A percentile compares a stretch with the other conserved stretches of the same genome.
Evolutionary conservation across 352 stramenopile species (phyloP).

Genomic region (Aphanomyces astaci): DNA sequence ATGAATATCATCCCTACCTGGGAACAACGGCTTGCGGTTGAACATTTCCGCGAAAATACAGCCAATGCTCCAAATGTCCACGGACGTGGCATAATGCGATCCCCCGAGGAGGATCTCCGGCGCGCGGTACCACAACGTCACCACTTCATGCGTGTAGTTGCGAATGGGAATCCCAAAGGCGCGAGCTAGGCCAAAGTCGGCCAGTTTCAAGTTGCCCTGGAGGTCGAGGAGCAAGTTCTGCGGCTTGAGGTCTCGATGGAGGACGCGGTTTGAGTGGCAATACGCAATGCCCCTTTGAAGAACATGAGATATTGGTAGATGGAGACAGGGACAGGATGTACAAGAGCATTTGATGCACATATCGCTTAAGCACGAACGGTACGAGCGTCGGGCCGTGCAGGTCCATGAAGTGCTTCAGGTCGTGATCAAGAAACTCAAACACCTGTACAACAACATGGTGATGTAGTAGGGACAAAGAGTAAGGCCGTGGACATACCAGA

Average conservation of each 20-base stretch:
- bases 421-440: constrained; percentile 83
- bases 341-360: constrained; percentile 70
- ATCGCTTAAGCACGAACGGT: constrained; percentile 64
- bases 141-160: constrained; percentile 91
- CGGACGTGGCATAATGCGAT: constrained; percentile 90
- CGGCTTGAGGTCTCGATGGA: constrained; percentile 97
- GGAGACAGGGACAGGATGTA: neutral
- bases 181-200: constrained; percentile 88
- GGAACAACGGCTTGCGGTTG: constrained; percentile 83
- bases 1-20: constrained; percentile 27
- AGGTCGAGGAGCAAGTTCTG: constrained; percentile 92
- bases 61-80: constrained; percentile 90
- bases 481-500: constrained; percentile 27
- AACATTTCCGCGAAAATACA: constrained; percentile 94
- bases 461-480: neutral
- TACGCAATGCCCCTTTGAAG: constrained; percentile 66
- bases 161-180: constrained; percentile 81
- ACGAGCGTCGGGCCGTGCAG: constrained; percentile 79
- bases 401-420: constrained; percentile 85
- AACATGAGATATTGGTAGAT: neutral
- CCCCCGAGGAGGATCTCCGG: constrained; percentile 91
- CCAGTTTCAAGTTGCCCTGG: constrained; percentile 85
- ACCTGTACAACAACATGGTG: constrained; percentile 24
- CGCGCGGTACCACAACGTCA: constrained; percentile 94
- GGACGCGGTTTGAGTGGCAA: constrained; percentile 93